phyloP scores from a whole-genome alignment of 192 early-diverging fungal genomes.

The Backusella mclennaniae region DNA sequence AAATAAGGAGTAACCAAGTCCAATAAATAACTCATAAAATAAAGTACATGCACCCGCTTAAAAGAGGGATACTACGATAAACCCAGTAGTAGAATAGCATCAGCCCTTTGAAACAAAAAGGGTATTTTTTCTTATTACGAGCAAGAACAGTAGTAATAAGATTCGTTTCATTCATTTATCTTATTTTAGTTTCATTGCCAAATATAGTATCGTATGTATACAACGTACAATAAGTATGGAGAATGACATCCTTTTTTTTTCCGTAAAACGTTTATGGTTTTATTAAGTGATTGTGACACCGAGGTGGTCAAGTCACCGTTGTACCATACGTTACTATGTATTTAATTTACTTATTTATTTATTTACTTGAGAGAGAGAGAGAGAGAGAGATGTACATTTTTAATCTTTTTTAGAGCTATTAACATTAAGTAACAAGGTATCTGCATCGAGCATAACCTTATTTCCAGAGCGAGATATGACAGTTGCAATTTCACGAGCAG shows the following conservation, averaged over 20 bases:
- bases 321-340: neutral
- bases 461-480: conserved; percentile 85
- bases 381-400: neutral
- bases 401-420: conserved; percentile 23
- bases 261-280: neutral
- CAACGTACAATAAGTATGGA: neutral
- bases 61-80: too few relatives aligned
- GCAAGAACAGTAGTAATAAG: neutral
- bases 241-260: neutral
- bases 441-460: conserved; percentile 88
- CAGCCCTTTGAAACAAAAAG: too few relatives aligned
- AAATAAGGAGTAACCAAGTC: too few relatives aligned
- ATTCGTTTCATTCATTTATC: neutral
- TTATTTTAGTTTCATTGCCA: neutral
- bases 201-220: neutral
- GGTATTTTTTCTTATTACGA: too few relatives aligned
- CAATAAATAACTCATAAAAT: too few relatives aligned
- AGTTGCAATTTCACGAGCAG: conserved; percentile 90
- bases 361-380: neutral
- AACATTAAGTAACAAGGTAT: conserved; percentile 93
- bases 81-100: too few relatives aligned
- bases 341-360: neutral
- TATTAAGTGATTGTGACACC: neutral
- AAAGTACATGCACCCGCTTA: too few relatives aligned
- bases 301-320: neutral